These are phyloP conservation scores for Davidsoniella eucalypti DNA, from an alignment of 2,329 filamentous ascomycete genomes.

Conservation along the genomic window DNA sequence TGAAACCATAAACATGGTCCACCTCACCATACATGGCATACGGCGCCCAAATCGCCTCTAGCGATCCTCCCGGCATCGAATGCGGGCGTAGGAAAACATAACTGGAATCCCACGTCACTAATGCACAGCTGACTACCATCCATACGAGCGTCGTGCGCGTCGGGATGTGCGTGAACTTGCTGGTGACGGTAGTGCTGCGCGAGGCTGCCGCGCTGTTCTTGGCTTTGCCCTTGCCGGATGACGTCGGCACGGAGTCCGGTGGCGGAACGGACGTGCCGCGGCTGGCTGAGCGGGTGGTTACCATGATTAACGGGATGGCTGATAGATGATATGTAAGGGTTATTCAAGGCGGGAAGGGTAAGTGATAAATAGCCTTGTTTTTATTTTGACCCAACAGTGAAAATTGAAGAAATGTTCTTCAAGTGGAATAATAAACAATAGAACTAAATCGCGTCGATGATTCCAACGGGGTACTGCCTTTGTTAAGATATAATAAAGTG, in stretches of 20 bases:
- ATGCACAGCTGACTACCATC: slow-evolving; percentile 57
- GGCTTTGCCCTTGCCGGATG: not conserved
- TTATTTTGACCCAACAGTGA: not conserved
- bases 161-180: slow-evolving; percentile 30
- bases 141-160: slow-evolving; percentile 40
- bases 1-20: slow-evolving; percentile 69
- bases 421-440: not conserved
- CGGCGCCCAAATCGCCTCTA: slow-evolving; percentile 60
- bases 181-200: slow-evolving; percentile 10
- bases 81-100: slow-evolving; percentile 70
- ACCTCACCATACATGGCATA: slow-evolving; percentile 68
- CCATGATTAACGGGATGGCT: slow-evolving; percentile 17
- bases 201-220: not conserved
- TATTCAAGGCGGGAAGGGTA: not conserved
- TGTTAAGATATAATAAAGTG: not conserved
- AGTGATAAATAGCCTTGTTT: not conserved
- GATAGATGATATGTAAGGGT: no score
- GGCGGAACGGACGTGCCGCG: slow-evolving; percentile 17
- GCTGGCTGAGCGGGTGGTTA: slow-evolving; percentile 23
- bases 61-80: slow-evolving; percentile 60
- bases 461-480: no score
- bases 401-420: not conserved
- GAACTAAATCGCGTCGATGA: not conserved
- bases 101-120: slow-evolving; percentile 65
- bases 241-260: slow-evolving; percentile 11